Base-by-base conservation (phyloP, 352 stramenopile species). In the Pythium vanterpoolii region DNA sequence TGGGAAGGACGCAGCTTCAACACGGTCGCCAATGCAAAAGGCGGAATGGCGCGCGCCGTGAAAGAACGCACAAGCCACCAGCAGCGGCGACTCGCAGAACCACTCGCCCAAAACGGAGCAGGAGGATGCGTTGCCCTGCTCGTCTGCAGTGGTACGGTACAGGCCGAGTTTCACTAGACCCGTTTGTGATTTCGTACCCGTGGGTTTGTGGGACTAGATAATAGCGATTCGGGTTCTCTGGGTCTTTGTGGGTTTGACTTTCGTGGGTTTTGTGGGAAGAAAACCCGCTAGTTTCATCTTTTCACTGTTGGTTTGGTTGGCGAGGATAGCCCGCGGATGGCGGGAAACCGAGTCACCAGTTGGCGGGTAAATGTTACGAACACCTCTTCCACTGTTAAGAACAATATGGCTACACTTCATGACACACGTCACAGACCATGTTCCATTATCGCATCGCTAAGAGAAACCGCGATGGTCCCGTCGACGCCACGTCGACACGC, bases 401-500 rank as follows among this genome's bases (percentile, higher is more conserved):
- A 66, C 60, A 56, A 61, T 27, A 66, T 66, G 60, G 60, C 43
- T 66, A 66, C 60, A 66, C 19, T 49, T 11, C 10, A n/a, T 21
- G 10, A 5, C 36, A 24, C 24, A 53, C 33, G 24, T 44, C 27
- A 59, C 38, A 40, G 26, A 27, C 19, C 33, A n/a, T 10, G 6
- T n/a, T 46, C 40, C 40, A 46, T 46, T n/a, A 24, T 46, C 40
- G 40, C 40, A n/a, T n/a, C n/a, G n/a, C n/a, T n/a, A n/a, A n/a
- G n/a, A n/a, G n/a, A n/a, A n/a, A n/a, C n/a, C n/a, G n/a, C n/a
- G n/a, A n/a, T n/a, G n/a, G n/a, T n/a, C n/a, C n/a, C n/a, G n/a
- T n/a, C n/a, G n/a, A n/a, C n/a, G n/a, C n/a, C n/a, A n/a, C n/a
- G n/a, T n/a, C n/a, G n/a, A n/a, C n/a, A n/a, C n/a, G n/a, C n/a